A percentile compares a stretch with the other conserved stretches of the same genome.
Evolutionary conservation across 2,329 filamentous ascomycete genomes (phyloP).

Genomic region (Chaetothyriales sp.): DNA sequence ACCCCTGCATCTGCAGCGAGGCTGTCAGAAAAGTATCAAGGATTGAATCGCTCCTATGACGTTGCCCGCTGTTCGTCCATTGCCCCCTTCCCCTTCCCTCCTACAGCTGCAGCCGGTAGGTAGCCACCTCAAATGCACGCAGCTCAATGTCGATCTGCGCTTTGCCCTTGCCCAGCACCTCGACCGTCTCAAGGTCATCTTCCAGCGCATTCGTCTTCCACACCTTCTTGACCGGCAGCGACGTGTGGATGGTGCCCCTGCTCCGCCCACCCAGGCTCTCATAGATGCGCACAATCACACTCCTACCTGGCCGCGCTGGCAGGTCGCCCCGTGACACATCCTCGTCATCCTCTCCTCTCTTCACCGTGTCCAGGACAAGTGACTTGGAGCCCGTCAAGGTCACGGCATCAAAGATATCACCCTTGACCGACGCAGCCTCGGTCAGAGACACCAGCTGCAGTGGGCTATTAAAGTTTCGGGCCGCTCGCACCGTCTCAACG

Average conservation of each 20-base stretch:
- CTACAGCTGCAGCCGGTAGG: conserved; percentile 50
- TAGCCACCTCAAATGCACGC: conserved; percentile 73
- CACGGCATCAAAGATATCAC: conserved; percentile 39
- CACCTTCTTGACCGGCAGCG: conserved; percentile 57
- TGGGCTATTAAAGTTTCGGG: conserved; percentile 81
- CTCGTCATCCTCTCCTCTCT: conserved; percentile 79
- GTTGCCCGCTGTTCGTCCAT: no score
- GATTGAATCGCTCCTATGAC: no score
- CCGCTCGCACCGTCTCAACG: conserved; percentile 61
- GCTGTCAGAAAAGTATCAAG: no score
- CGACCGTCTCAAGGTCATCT: conserved; percentile 59
- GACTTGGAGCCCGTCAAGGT: conserved; percentile 50
- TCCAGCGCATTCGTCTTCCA: conserved; percentile 79
- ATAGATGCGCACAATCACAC: conserved; percentile 71
- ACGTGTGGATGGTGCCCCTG: conserved; percentile 53
- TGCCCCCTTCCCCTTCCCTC: no score
- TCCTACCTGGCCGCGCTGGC: conserved; percentile 51
- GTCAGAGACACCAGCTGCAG: conserved; percentile 29
- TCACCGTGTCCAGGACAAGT: conserved; percentile 74
- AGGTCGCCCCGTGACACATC: conserved; percentile 47
- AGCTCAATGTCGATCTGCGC: conserved; percentile 47
- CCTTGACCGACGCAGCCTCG: conserved; percentile 9
- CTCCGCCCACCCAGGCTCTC: conserved; percentile 74
- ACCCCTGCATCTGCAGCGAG: no score
- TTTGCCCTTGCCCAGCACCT: conserved; percentile 26